Base-by-base conservation (phyloP, 805 yeast species). In the Ogataea pilisensis region DNA sequence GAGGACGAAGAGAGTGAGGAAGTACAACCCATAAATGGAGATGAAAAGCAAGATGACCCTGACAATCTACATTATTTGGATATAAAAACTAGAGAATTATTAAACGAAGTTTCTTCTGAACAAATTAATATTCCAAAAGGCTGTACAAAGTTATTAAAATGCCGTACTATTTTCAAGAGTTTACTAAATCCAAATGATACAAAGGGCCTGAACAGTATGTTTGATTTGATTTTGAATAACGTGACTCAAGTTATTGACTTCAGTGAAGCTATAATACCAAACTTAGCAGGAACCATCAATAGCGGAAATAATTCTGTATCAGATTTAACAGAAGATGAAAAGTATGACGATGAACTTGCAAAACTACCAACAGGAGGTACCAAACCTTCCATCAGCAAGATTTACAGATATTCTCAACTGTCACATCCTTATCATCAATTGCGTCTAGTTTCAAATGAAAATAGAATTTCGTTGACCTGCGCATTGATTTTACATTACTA, bases 381-480 rank as follows among this genome's bases (percentile, higher is more conserved):
- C 13, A 37, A 48, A 30, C 43, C 44, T 12, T 27, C 37, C 3
- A 46, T 50, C 16, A 35, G 42, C 19, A 48, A 47, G 19, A 46
- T 50, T 17, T 49, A 35, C 38, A 43, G 36, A n/a, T 46, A 41
- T 28, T 38, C 49, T 2, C 48, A 46, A 35, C 24, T 39, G 9
- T 32, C 33, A 12, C 38, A 37, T 31, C 44, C 46, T 8, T 39
- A 35, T 20, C 39, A 45, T 35, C 48, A 42, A 13, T 19, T 39
- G 6, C 42, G 39, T 24, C 43, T 58, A 14, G 45, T 61, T 6
- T 43, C 56, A 13, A 56, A 58, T 33, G 65, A 60, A 31, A 58
- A 57, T 31, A 49, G 64, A 40, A 37, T 63, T 8, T 50, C 59
- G 4, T 43, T 63, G 32, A 50, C 62, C 1, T 60, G 65, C 40